Evolutionary conservation across 2,329 filamentous ascomycete genomes (phyloP).

Genomic region (Epichloe sp.): DNA sequence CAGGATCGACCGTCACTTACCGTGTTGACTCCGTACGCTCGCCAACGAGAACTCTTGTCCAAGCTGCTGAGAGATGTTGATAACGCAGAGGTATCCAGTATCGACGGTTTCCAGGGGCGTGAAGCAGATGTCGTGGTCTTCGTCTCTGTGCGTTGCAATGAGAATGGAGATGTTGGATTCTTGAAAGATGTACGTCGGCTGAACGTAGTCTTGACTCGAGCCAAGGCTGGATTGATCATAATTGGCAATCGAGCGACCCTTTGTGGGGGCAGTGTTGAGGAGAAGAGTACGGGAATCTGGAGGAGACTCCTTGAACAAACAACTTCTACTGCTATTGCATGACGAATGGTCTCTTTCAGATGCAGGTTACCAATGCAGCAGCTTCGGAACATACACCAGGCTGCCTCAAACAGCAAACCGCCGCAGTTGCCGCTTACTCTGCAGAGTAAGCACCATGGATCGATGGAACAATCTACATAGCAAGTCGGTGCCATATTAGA

Average conservation of each 20-base stretch:
- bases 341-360: background rate
- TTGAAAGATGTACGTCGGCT: slow-evolving; percentile 24
- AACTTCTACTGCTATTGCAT: background rate
- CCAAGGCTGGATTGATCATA: slow-evolving; percentile 20
- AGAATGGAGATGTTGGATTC: slow-evolving; percentile 24
- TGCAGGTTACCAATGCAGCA: too few relatives aligned
- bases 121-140: slow-evolving; percentile 31
- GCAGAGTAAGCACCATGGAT: too few relatives aligned
- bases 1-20: background rate
- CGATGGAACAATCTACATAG: too few relatives aligned
- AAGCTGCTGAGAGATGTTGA: background rate
- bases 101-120: slow-evolving; percentile 30
- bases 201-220: slow-evolving; percentile 28
- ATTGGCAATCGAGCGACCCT: slow-evolving; percentile 19
- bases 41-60: background rate
- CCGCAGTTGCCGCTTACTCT: too few relatives aligned
- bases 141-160: slow-evolving; percentile 28
- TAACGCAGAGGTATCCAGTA: slow-evolving; percentile 19
- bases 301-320: background rate
- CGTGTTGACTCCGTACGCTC: background rate
- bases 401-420: too few relatives aligned
- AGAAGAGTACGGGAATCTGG: slow-evolving; percentile 2
- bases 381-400: too few relatives aligned
- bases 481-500: too few relatives aligned
- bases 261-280: slow-evolving; percentile 5